These are phyloP conservation scores for Exophiala sideris DNA, from an alignment of 2,329 filamentous ascomycete genomes.

Conservation along the genomic window DNA sequence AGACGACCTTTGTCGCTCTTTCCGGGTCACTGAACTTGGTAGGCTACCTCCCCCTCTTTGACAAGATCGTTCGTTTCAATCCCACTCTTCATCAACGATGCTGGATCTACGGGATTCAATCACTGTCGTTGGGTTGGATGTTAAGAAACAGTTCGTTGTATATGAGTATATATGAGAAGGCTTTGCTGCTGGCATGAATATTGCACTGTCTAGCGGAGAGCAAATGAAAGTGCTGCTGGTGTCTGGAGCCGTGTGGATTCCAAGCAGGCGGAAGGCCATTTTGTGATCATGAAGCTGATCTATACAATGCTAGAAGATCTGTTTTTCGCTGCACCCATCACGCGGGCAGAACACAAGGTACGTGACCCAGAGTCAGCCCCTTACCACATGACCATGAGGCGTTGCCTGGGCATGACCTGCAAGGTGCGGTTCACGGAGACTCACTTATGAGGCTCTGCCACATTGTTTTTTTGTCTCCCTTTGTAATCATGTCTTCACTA, in stretches of 20 bases:
- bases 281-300: neutral
- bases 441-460: neutral
- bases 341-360: slow-evolving; percentile 12
- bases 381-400: slow-evolving; percentile 2
- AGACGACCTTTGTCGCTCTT: neutral
- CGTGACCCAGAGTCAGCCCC: neutral
- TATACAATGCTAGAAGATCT: neutral
- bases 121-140: neutral
- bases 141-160: neutral
- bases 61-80: neutral
- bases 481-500: neutral
- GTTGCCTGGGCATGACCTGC: slow-evolving; percentile 3
- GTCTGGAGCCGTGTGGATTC: neutral
- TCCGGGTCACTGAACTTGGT: neutral
- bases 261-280: neutral
- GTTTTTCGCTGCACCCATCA: neutral
- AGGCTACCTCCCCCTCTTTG: neutral
- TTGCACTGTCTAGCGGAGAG: neutral
- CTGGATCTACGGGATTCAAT: neutral
- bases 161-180: neutral
- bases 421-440: neutral
- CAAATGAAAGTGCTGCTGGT: neutral
- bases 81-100: neutral
- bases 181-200: neutral
- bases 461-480: neutral